Base-by-base conservation (phyloP, 352 stramenopile genomes). In the Achlya hypogyna region DNA sequence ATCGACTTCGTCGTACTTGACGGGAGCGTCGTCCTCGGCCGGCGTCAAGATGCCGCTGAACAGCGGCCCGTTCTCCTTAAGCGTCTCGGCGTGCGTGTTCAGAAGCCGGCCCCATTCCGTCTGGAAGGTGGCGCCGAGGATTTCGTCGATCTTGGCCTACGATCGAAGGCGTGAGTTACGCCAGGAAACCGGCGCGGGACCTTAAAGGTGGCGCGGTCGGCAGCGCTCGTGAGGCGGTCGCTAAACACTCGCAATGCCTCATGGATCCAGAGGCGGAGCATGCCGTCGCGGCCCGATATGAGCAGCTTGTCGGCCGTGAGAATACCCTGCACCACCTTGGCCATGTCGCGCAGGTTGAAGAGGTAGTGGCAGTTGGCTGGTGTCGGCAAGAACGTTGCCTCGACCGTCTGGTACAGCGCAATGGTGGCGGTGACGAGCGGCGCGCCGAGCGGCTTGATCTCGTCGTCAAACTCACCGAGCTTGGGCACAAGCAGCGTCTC, bases 171-270 rank as follows among this genome's bases (percentile, higher is more conserved):
- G n/a, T 51, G 20, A 20, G 40, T 51, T 53, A n/a, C 18, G 51
- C 51, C 40, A 18, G 16, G n/a, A 65, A 66, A 65, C 62, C 28
- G 35, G 62, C 53, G 20, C 31, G 14, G 40, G 62, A 72, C 58
- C 58, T 96, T 94, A 72, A 98, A 98, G 56, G 78, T 95, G 22
- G 84, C 70, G 12, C 93, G 86, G 65, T 98, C 94, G 14, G 91
- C 85, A 1, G 72, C 65, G 54, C 80, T 95, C 3, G 96, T 97
- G 14, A 98, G 77, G 0, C 92, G 86, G 67, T 98, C 92, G 1
- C 82, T 87, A 62, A 97, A 97, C 10, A 97, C 88, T 0, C 91
- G 83, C 18, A 93, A 62, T 51, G 75, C 87, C 72, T 98, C 92
- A 64, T 98, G 92, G 40, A 94, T 74, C 92, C 91, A 98, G 0